Evolutionary conservation across 1,139 yeast genomes (phyloP).

Genomic region (Hyphopichia pseudoburtonii): DNA sequence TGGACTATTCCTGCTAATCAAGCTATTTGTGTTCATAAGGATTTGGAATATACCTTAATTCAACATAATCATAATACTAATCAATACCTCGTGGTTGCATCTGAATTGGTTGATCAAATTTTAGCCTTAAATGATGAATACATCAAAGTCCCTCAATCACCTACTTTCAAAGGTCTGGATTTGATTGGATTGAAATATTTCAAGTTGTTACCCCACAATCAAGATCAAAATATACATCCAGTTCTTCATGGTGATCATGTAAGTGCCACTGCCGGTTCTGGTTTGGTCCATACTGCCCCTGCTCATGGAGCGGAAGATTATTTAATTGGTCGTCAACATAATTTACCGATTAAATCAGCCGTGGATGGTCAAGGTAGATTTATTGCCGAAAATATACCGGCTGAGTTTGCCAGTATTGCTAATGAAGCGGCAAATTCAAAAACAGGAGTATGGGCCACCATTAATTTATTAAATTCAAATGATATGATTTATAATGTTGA

Average conservation of each 20-base stretch:
- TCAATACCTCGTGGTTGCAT: constrained; percentile 52
- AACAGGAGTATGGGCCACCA: constrained; percentile 47
- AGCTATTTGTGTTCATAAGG: constrained; percentile 73
- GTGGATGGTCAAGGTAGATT: constrained; percentile 77
- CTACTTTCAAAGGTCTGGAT: constrained; percentile 39
- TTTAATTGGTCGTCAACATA: constrained; percentile 58
- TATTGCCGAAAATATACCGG: constrained; percentile 41
- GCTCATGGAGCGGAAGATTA: constrained; percentile 98
- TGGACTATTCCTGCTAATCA: constrained; percentile 93
- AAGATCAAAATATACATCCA: constrained; percentile 45
- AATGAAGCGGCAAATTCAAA: constrained; percentile 62
- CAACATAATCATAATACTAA: constrained; percentile 29
- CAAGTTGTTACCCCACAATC: constrained; percentile 48
- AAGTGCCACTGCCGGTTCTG: constrained; percentile 82
- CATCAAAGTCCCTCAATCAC: constrained; percentile 23
- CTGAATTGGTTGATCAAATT: constrained; percentile 37
- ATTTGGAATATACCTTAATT: constrained; percentile 57
- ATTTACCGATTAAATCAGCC: constrained; percentile 65
- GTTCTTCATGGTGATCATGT: constrained; percentile 82
- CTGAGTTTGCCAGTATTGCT: constrained; percentile 40
- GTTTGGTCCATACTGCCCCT: constrained; percentile 95
- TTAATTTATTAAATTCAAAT: constrained; percentile 39
- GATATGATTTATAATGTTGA: constrained; percentile 52
- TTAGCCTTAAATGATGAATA: constrained; percentile 35
- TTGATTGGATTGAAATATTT: constrained; percentile 48